Percentiles rank a stretch among this genome's conserved stretches.
Conservation (phyloP, 768 basidiomycete genomes). For the Exidia glandulosa region DNA sequence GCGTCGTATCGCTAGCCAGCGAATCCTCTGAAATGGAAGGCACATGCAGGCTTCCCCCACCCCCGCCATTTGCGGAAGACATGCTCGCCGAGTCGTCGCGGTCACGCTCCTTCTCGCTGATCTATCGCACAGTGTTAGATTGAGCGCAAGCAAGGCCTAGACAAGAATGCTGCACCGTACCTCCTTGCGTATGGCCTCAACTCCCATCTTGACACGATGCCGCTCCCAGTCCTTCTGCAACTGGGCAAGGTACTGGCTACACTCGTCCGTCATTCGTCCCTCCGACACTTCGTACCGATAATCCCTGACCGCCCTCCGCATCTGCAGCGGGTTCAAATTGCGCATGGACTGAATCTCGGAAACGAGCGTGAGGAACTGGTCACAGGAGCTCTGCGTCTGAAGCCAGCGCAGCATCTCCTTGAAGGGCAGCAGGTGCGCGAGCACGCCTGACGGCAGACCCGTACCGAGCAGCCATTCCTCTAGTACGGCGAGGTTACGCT, state of each 20-base stretch:
- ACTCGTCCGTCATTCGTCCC: slow-evolving; percentile 87
- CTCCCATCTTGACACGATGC: slow-evolving; percentile 75
- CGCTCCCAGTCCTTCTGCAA: slow-evolving; percentile 97
- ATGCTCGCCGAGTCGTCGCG: slow-evolving; percentile 36
- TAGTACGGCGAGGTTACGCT: slow-evolving; percentile 70
- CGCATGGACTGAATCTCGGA: slow-evolving; percentile 83
- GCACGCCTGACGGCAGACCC: slow-evolving; percentile 68
- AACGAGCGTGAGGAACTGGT: slow-evolving; percentile 79
- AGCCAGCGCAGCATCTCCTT: slow-evolving; percentile 79
- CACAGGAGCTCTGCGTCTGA: slow-evolving; percentile 77
- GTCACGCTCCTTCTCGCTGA: slow-evolving; percentile 59
- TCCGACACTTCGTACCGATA: slow-evolving; percentile 88
- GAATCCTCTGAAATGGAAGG: slow-evolving; percentile 18
- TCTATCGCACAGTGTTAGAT: slow-evolving; percentile 28
- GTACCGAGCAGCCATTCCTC: slow-evolving; percentile 88
- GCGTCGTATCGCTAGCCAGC: slow-evolving; percentile 16
- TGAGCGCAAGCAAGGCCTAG: neutral
- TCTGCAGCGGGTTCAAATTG: slow-evolving; percentile 87
- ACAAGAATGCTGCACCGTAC: slow-evolving; percentile 24
- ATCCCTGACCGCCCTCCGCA: slow-evolving; percentile 88
- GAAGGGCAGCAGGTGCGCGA: slow-evolving; percentile 73
- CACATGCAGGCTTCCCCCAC: neutral
- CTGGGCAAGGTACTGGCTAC: slow-evolving; percentile 85
- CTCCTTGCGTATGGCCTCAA: slow-evolving; percentile 77
- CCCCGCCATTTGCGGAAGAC: slow-evolving; percentile 38